These are phyloP conservation scores for Spatholobus suberectus DNA, from an alignment of 306 rosid genomes.

Conservation along the genomic window DNA sequence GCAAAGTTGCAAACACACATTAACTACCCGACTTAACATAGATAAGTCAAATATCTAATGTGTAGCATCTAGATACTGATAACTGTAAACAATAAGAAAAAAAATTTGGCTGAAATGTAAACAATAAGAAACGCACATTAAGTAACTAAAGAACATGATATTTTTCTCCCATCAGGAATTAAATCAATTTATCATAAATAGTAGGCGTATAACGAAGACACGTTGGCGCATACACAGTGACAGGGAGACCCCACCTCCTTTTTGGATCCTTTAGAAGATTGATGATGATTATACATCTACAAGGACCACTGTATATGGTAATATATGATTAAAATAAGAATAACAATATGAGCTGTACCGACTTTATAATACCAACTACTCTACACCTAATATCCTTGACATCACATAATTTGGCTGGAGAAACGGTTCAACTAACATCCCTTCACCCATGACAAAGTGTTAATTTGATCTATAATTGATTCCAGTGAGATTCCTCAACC, in stretches of 20 bases:
- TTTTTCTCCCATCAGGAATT: not conserved
- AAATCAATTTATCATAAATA: not conserved
- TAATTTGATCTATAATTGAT: constrained; percentile 34
- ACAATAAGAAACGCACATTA: not conserved
- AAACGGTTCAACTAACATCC: constrained; percentile 57
- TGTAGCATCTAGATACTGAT: not conserved
- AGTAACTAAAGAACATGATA: not conserved
- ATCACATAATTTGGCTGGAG: constrained; percentile 56
- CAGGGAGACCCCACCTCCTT: not conserved
- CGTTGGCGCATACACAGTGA: not conserved
- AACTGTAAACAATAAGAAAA: too few species aligned
- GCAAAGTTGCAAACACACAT: not conserved
- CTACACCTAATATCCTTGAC: constrained; percentile 48
- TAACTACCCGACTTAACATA: not conserved
- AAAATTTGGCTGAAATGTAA: too few species aligned
- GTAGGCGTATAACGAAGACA: not conserved
- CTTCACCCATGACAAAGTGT: constrained; percentile 32
- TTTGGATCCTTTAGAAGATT: not conserved
- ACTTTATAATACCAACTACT: constrained; percentile 66
- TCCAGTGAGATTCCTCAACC: constrained; percentile 38
- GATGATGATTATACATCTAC: not conserved
- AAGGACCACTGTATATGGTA: constrained; percentile 33
- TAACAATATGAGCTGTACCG: constrained; percentile 37
- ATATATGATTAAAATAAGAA: constrained; percentile 2
- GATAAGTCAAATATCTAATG: not conserved